phyloP scores from a whole-genome alignment of 2,329 filamentous ascomycete genomes.

The Macrophomina pseudophaseolina region DNA sequence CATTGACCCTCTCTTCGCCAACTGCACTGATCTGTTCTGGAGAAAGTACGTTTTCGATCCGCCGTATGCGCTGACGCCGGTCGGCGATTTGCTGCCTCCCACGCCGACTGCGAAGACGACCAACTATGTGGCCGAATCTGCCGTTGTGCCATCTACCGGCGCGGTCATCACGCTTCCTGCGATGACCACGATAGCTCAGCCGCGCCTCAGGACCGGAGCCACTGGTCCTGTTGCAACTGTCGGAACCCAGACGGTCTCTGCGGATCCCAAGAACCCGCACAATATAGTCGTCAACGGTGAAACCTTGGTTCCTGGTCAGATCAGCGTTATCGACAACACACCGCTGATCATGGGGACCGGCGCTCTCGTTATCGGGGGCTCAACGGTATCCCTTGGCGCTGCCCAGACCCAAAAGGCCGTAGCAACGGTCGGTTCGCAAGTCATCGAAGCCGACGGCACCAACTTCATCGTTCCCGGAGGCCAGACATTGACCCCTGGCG shows the following conservation, averaged over 20 bases:
- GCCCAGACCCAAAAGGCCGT: background rate
- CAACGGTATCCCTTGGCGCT: background rate
- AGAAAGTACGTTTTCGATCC: slow-evolving; percentile 23
- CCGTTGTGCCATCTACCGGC: background rate
- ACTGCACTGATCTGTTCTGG: slow-evolving; percentile 18
- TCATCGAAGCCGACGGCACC: background rate
- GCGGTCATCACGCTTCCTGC: background rate
- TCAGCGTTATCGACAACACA: background rate
- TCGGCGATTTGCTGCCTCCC: slow-evolving; percentile 4
- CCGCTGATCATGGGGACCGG: slow-evolving; percentile 12
- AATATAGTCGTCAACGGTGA: background rate
- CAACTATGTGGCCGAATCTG: background rate
- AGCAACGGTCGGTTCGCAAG: background rate
- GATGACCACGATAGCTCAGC: slow-evolving; percentile 1
- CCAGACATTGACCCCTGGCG: background rate
- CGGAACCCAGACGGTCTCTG: background rate
- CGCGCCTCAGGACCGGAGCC: background rate
- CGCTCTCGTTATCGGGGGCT: background rate
- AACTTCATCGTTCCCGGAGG: background rate
- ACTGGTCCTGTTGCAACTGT: slow-evolving; percentile 3
- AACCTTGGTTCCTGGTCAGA: background rate
- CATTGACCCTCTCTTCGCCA: slow-evolving; percentile 11
- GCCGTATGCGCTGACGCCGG: slow-evolving; percentile 3
- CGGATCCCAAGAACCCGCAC: slow-evolving; percentile 9
- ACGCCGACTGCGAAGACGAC: background rate